Percentiles rank a stretch among this genome's conserved stretches.
phyloP scores from a whole-genome alignment of 2,329 filamentous ascomycete genomes.

The Aspergillus sp. region DNA sequence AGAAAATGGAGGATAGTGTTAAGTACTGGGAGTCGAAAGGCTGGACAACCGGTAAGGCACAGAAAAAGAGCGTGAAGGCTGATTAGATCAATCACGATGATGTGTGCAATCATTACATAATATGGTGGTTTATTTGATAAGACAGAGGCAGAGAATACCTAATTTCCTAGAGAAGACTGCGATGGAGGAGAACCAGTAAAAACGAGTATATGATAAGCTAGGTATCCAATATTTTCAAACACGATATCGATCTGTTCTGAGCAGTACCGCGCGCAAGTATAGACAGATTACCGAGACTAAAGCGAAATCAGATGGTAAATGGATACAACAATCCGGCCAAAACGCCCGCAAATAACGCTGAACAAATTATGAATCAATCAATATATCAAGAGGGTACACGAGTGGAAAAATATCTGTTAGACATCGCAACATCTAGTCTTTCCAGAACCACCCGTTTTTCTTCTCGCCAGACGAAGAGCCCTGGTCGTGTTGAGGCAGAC shows the following conservation, averaged over 20 bases:
- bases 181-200: no score
- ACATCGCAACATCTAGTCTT: slow-evolving; percentile 19
- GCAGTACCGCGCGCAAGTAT: neutral
- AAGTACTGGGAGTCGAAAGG: slow-evolving; percentile 43
- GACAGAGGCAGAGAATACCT: neutral
- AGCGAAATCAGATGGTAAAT: neutral
- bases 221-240: neutral
- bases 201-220: neutral
- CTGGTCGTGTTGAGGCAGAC: slow-evolving; percentile 20
- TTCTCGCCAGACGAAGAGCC: slow-evolving; percentile 14
- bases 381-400: neutral
- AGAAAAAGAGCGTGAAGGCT: slow-evolving; percentile 38
- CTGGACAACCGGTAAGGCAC: slow-evolving; percentile 32
- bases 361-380: neutral
- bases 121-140: neutral
- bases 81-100: slow-evolving; percentile 20
- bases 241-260: neutral
- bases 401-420: neutral
- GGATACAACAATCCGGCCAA: neutral
- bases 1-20: slow-evolving; percentile 51
- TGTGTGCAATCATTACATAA: no score
- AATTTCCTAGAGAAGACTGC: neutral
- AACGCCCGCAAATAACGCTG: neutral
- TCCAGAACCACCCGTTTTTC: slow-evolving; percentile 41
- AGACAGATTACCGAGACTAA: neutral